Base-by-base conservation (phyloP, 176 grass and related monocot genomes). In the Eremochloa ophiuroides region DNA sequence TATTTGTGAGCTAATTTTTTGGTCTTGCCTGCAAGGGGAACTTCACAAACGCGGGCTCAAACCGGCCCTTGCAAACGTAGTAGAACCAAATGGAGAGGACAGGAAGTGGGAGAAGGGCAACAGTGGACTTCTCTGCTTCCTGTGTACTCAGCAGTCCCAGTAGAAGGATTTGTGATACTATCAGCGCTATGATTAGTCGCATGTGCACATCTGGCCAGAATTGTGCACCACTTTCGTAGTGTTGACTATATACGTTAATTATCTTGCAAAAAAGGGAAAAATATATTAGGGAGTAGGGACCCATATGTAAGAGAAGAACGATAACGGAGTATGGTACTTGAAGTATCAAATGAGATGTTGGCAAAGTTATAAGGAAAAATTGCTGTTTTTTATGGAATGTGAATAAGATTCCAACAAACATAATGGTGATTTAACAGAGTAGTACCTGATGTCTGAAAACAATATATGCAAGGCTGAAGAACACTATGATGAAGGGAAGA, bases 381-480 rank as follows among this genome's bases (percentile, higher is more conserved):
- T 26, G 29, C 6, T 79, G 3, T 56, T 23, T 14, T 79, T 69
- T 9, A 11, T 67, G 62, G 17, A 47, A 48, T 69, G 13, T 61
- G 48, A 78, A 84, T 38, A 22, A 40, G 39, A 40, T 50, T 50
- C 34, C 2, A 74, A 58, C 16, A 69, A 84, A 62, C 29, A 77
- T 13, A 51, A 18, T 77, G 46, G 31, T 82, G 22, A 15, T 30
- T 75, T 80, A 16, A 73, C 29, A 35, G 37, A 39, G 18, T 83
- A 29, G 20, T 94, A 98, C 95, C 92, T 98, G 95, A 64, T 98
- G 95, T 83, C 95, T 92, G 78, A 98, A 98, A 39, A 98, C 95
- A 74, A 98, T 78, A 83, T 93, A 98, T 14, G 95, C 80, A 5
- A 94, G 89, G 76, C 92, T 85, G 78, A 98, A 98, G 82, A 98